A percentile compares a stretch with the other conserved stretches of the same genome.
Conservation (phyloP, 1,284 basidiomycete genomes). For the Leccinum angustisporum region DNA sequence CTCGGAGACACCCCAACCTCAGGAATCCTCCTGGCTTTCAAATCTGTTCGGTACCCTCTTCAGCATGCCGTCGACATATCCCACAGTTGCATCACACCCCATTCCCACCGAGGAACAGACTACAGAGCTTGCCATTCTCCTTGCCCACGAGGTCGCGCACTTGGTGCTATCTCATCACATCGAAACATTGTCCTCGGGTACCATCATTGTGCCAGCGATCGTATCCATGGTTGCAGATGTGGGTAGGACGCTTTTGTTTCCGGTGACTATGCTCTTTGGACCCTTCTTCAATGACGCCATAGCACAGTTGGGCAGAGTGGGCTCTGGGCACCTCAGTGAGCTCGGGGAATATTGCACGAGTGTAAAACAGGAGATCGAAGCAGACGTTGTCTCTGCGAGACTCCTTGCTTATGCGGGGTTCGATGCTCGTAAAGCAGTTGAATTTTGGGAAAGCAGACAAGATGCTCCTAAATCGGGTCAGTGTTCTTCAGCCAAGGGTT, state of each 20-base stretch:
- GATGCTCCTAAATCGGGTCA: constrained; percentile 35
- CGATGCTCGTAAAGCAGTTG: constrained; percentile 72
- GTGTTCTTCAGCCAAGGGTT: constrained; percentile 36
- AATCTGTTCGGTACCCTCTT: constrained; percentile 49
- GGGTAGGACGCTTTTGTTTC: constrained; percentile 76
- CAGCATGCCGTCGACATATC: constrained; percentile 32
- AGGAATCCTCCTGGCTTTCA: constrained; percentile 47
- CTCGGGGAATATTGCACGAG: constrained; percentile 72
- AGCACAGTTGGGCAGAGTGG: constrained; percentile 73
- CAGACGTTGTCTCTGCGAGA: constrained; percentile 84
- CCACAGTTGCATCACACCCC: constrained; percentile 34
- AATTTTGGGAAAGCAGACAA: constrained; percentile 67
- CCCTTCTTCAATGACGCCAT: constrained; percentile 91
- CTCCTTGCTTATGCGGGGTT: constrained; percentile 86
- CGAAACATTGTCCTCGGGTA: constrained; percentile 81
- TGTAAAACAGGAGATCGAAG: constrained; percentile 80
- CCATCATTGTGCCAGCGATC: constrained; percentile 78
- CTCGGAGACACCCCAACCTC: constrained; percentile 15
- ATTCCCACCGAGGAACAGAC: constrained; percentile 80
- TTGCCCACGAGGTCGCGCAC: constrained; percentile 88
- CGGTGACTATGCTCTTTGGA: constrained; percentile 85
- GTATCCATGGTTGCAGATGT: constrained; percentile 77
- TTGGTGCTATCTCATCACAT: constrained; percentile 86
- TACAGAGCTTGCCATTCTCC: constrained; percentile 77
- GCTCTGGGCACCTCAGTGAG: constrained; percentile 71